Conservation (phyloP, 139 green algal genomes). For the Pseudopediastrum boryanum region DNA sequence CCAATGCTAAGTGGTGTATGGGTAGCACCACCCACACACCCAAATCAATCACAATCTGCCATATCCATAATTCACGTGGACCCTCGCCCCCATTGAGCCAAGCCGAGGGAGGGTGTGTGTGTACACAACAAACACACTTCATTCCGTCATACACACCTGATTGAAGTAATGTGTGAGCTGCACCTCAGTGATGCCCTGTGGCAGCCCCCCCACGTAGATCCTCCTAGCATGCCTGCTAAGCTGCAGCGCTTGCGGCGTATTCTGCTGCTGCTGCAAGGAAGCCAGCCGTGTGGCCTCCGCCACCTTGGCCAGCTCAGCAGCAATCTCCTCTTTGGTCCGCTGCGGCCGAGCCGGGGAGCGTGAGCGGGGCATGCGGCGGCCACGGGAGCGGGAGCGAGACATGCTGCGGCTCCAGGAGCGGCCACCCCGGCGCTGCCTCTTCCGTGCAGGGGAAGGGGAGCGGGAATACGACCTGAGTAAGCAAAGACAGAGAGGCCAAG, state of each 20-base stretch:
- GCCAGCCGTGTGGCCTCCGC: constrained; percentile 27
- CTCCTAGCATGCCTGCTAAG: constrained; percentile 89
- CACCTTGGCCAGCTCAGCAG: constrained; percentile 24
- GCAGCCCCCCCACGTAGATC: constrained; percentile 96
- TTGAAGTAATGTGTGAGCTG: constrained; percentile 90
- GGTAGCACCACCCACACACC: no score
- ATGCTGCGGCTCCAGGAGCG: not conserved
- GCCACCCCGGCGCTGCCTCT: no score
- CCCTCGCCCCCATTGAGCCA: no score
- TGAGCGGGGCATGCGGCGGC: not conserved
- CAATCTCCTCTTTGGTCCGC: constrained; percentile 23
- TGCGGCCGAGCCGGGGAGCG: not conserved
- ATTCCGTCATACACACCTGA: constrained; percentile 53
- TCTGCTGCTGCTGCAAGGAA: constrained; percentile 3
- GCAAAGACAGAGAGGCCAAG: no score
- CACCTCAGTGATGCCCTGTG: constrained; percentile 83
- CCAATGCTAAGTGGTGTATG: no score
- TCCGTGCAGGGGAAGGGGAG: no score
- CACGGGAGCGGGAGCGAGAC: not conserved
- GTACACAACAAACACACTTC: no score
- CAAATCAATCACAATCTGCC: no score
- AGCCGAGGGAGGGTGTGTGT: no score
- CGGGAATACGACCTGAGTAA: no score
- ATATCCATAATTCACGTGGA: no score
- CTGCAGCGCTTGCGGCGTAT: constrained; percentile 52